Base-by-base conservation (phyloP, 177 flowering plant genomes). In the Tripterygium wilfordii region DNA sequence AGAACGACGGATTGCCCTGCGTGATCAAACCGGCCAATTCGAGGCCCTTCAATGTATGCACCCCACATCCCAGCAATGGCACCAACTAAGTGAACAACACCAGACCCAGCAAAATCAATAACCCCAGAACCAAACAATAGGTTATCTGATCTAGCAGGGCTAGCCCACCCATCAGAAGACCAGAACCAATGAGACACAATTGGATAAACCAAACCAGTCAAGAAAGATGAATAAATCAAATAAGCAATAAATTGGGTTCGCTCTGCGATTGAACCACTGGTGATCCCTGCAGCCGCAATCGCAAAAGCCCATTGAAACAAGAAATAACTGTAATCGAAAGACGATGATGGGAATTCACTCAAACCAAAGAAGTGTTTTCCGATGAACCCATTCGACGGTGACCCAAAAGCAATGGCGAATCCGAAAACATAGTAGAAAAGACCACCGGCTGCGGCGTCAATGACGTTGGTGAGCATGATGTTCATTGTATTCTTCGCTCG, bases 401-500 rank as follows among this genome's bases (percentile, higher is more conserved):
- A 13, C 5, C 85, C 85, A 48, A 66, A 77, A 42, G 82, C 83
- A 42, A 80, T 72, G 30, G 87, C 83, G 48, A 72, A 77, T 26
- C 90, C 90, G 45, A 82, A 82, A 23, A 82, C 71, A 60, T 77
- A 82, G 68, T 79, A 82, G 56, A 72, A 79, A 30, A 82, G 49
- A 8, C 79, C 79, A 6, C 85, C 89, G 18, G 79, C 66, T 2
- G 83, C 85, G 8, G 85, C 85, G 60, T 82, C 88, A 36, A 82
- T 72, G 39, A 82, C 85, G 58, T 82, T 82, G 41, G 85, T 82
- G 49, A 82, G 79, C 85, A 82, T 76, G 56, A 82, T 82, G 69
- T 78, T 82, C 80, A 79, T 74, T 61, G 85, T 74, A 68, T 79
- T 82, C 45, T 82, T 82, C 57, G 88, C 84, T 0, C 84, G 75